Evolutionary conservation across 352 stramenopile genomes (phyloP).

Genomic region (Pythium chondricola): DNA sequence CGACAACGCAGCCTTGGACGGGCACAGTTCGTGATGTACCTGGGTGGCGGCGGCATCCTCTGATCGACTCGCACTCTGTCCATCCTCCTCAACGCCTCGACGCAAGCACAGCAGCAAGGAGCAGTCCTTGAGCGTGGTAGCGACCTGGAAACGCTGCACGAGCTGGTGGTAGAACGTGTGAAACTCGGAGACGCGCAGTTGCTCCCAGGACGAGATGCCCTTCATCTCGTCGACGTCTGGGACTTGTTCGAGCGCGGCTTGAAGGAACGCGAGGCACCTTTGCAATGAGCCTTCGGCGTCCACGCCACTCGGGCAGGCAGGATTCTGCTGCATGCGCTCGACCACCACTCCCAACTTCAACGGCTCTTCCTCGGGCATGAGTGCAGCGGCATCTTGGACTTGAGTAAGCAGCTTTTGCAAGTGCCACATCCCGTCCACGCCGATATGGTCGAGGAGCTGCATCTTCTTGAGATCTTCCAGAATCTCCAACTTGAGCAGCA

Average conservation of each 20-base stretch:
- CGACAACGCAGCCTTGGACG: conserved; percentile 3
- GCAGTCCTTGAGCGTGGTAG: conserved; percentile 82
- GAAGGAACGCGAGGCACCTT: conserved; percentile 43
- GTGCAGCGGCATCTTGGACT: conserved; percentile 18
- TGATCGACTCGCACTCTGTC: no score
- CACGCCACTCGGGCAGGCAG: no score
- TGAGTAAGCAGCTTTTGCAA: conserved; percentile 43
- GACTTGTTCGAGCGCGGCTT: conserved; percentile 36
- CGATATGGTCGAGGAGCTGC: conserved; percentile 76
- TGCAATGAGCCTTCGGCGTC: conserved; percentile 35
- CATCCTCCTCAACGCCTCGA: conserved; percentile 23
- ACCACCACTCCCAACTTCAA: conserved; percentile 26
- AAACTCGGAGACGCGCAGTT: conserved; percentile 34
- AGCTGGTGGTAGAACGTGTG: conserved; percentile 50
- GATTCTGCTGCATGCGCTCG: neutral
- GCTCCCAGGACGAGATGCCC: conserved; percentile 27
- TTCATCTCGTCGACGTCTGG: conserved; percentile 25
- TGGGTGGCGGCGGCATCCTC: neutral
- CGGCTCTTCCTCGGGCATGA: neutral
- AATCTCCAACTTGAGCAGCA: conserved; percentile 66
- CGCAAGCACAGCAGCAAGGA: conserved; percentile 71
- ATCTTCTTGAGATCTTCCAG: conserved; percentile 80
- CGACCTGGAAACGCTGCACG: conserved; percentile 71
- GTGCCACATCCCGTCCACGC: conserved; percentile 72
- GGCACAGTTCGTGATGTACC: conserved; percentile 5